phyloP scores from a whole-genome alignment of 2,329 filamentous ascomycete species.

The Biscogniauxia mediterranea region DNA sequence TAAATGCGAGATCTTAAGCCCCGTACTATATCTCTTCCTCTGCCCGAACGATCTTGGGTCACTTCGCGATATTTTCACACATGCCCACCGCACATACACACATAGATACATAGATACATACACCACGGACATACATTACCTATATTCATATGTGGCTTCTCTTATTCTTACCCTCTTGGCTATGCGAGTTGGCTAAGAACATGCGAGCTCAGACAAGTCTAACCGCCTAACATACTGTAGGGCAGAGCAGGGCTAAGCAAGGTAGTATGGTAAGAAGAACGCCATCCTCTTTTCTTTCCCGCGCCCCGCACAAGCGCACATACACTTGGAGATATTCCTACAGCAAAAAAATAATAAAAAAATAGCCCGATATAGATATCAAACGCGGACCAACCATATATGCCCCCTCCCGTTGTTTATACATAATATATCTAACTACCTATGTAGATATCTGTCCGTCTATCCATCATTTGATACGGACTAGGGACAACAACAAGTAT shows the following conservation, averaged over 20 bases:
- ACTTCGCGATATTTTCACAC: background rate
- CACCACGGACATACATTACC: background rate
- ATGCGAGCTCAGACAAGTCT: no score
- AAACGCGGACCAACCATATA: background rate
- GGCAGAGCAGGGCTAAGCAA: no score
- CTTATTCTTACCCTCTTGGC: background rate
- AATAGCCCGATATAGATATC: background rate
- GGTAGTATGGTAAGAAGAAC: no score
- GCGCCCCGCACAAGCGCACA: no score
- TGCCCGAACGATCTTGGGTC: background rate
- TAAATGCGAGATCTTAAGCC: background rate
- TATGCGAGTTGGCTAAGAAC: no score
- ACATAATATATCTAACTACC: background rate
- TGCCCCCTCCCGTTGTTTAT: background rate
- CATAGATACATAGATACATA: no score
- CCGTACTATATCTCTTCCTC: background rate
- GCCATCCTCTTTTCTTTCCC: no score
- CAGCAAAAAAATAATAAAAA: no score
- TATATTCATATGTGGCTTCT: background rate
- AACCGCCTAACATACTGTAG: no score
- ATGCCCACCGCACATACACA: background rate
- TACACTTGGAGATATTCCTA: no score
- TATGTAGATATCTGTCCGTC: background rate
- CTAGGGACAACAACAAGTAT: background rate
- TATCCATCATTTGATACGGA: background rate